phyloP scores from a whole-genome alignment of 2,329 filamentous ascomycete species.

The Colletotrichum liriopes region DNA sequence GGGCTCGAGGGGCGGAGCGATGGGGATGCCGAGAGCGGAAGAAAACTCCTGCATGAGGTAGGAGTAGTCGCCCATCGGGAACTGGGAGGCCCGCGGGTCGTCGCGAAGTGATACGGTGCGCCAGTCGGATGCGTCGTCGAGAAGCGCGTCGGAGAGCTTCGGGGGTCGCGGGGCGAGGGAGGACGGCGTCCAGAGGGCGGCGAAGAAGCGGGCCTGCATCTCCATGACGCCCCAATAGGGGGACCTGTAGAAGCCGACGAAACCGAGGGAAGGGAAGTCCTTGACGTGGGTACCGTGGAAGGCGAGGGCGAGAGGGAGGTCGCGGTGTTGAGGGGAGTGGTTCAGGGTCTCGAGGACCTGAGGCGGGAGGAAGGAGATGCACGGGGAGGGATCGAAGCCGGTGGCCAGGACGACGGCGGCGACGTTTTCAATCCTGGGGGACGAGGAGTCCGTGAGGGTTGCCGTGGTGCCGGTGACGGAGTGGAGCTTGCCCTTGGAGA shows the following conservation, averaged over 20 bases:
- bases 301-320: slow-evolving; percentile 77
- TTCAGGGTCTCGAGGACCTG: slow-evolving; percentile 71
- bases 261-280: slow-evolving; percentile 76
- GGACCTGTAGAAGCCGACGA: slow-evolving; percentile 87
- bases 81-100: slow-evolving; percentile 74
- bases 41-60: slow-evolving; percentile 83
- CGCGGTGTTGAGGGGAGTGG: slow-evolving; percentile 67
- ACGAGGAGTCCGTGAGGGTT: slow-evolving; percentile 50
- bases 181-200: slow-evolving; percentile 69
- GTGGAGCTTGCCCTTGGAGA: slow-evolving; percentile 65
- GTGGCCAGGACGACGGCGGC: slow-evolving; percentile 82
- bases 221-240: slow-evolving; percentile 92
- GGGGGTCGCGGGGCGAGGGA: slow-evolving; percentile 46
- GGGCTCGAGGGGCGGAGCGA: slow-evolving; percentile 51
- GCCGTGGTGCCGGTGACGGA: slow-evolving; percentile 55
- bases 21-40: slow-evolving; percentile 68
- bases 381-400: slow-evolving; percentile 77
- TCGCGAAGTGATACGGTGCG: slow-evolving; percentile 66
- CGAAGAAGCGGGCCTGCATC: slow-evolving; percentile 83
- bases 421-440: slow-evolving; percentile 65
- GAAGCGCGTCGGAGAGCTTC: slow-evolving; percentile 58
- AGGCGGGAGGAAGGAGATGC: slow-evolving; percentile 75
- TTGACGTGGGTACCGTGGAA: slow-evolving; percentile 77
- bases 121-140: slow-evolving; percentile 60
- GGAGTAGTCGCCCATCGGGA: slow-evolving; percentile 87